A percentile compares a stretch with the other conserved stretches of the same genome.
Evolutionary conservation across 148 eudicot species (phyloP).

Genomic region (Cornus controversa): DNA sequence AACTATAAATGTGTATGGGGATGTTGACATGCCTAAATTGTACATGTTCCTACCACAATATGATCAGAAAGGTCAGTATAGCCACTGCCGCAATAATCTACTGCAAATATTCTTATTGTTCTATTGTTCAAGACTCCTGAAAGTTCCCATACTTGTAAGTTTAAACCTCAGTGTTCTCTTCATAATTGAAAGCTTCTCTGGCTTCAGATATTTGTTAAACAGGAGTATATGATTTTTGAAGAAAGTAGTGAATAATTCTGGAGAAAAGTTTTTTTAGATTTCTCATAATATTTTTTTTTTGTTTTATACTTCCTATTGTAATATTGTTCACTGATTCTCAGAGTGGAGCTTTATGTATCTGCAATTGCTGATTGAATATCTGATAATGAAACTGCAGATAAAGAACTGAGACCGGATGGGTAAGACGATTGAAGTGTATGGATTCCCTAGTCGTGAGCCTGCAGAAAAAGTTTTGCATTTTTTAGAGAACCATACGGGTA

Average conservation of each 20-base stretch:
- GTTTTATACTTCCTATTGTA: background rate
- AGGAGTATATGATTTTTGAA: too few species aligned
- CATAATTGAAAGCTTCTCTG: background rate
- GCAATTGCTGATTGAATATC: background rate
- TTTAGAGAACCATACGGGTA: constrained; percentile 25
- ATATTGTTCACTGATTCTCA: background rate
- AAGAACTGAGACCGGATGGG: constrained; percentile 14
- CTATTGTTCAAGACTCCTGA: background rate
- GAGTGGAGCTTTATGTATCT: background rate
- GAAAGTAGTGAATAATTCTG: too few species aligned
- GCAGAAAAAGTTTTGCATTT: constrained; percentile 18
- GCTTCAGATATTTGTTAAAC: background rate
- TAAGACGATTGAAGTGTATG: constrained; percentile 29
- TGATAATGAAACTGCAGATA: constrained; percentile 12
- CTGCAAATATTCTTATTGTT: too few species aligned
- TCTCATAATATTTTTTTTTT: background rate
- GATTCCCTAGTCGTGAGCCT: constrained; percentile 22
- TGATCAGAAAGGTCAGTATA: too few species aligned
- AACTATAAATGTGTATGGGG: too few species aligned
- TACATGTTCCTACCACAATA: too few species aligned
- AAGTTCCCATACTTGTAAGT: background rate
- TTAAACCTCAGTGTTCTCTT: background rate
- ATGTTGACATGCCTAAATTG: too few species aligned
- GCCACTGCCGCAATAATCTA: too few species aligned
- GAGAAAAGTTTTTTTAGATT: background rate